Evolutionary conservation across 225 moss, liverwort and hornwort species (phyloP).

Genomic region (Physcomitrium patens): DNA sequence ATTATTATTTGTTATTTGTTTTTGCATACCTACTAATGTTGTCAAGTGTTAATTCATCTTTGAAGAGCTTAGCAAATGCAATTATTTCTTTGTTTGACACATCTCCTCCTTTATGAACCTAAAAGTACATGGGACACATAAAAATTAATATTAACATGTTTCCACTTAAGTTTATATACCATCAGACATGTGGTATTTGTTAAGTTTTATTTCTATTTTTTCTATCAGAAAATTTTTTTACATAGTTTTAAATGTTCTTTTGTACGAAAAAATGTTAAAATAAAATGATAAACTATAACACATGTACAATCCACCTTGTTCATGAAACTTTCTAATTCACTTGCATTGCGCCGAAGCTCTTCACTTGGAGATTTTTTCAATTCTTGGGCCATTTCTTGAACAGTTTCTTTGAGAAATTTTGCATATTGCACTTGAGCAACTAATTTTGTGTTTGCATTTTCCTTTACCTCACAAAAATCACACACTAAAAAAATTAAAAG

Average conservation of each 20-base stretch:
- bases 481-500: accelerated
- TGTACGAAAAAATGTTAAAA: too few species aligned
- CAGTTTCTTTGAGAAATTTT: slow-evolving; percentile 72
- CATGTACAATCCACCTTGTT: slow-evolving; percentile 40
- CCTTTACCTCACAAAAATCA: accelerated
- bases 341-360: slow-evolving; percentile 63
- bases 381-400: slow-evolving; percentile 82
- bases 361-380: slow-evolving; percentile 63
- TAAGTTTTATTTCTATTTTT: too few species aligned
- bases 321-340: slow-evolving; percentile 68
- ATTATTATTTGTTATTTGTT: too few species aligned
- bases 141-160: too few species aligned
- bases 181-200: too few species aligned
- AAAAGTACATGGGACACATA: accelerated
- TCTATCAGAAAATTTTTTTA: too few species aligned
- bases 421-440: slow-evolving; percentile 79
- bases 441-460: slow-evolving; percentile 52
- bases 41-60: slow-evolving; percentile 85
- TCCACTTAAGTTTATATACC: neutral
- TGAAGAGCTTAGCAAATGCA: slow-evolving; percentile 76
- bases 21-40: slow-evolving; percentile 64
- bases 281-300: neutral
- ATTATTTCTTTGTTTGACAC: slow-evolving; percentile 77
- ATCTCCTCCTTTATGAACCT: slow-evolving; percentile 71
- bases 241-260: too few species aligned